Base-by-base conservation (phyloP, 2,329 filamentous ascomycete species). In the Fusarium floridanum region DNA sequence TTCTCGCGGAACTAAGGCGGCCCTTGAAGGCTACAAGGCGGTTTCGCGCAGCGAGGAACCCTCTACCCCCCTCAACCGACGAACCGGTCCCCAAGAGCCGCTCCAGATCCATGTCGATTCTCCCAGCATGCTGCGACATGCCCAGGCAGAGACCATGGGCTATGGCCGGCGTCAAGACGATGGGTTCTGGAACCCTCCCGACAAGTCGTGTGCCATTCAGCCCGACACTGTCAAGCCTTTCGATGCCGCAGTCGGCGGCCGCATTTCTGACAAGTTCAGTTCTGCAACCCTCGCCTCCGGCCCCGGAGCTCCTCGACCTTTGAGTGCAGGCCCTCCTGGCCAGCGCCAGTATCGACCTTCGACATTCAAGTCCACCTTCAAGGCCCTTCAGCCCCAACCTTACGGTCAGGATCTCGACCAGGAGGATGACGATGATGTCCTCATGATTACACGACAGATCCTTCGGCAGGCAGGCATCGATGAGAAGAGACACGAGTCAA, bases 241-340 rank as follows among this genome's bases (percentile, higher is more conserved):
- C 37, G 69, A 77, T 59, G 55, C 65, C 32, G 67, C 39, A 53
- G 73, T 63, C 53, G 73, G 59, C 61, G 76, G 57, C 61, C 64
- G 71, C 24, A 60, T 55, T 50, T 12, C 60, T 32, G 59, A 71
- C 71, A 66, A 67, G 32, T 56, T 74, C 56, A 29, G 66, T 17
- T 72, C 71, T n/a, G 73, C 66, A 50, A 71, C 75, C n/a, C 77
- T 82, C 20, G 76, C 82, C 4, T 80, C 77, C 29, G 81, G 81
- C 1, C 80, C 82, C 1, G 87, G 86, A 7, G 83, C 83, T 20
- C 88, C 87, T n/a, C 83, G 80, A 24, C 88, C 88, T 11, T 76
- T 90, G 72, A 89, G 86, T 22, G 88, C 88, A 32, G 88, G 88
- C 2, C 88, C 88, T 48, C 88, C 88, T 14, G 88, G 88, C 22